phyloP scores from a whole-genome alignment of 2,329 filamentous ascomycete species.

The Colletotrichum sp. region DNA sequence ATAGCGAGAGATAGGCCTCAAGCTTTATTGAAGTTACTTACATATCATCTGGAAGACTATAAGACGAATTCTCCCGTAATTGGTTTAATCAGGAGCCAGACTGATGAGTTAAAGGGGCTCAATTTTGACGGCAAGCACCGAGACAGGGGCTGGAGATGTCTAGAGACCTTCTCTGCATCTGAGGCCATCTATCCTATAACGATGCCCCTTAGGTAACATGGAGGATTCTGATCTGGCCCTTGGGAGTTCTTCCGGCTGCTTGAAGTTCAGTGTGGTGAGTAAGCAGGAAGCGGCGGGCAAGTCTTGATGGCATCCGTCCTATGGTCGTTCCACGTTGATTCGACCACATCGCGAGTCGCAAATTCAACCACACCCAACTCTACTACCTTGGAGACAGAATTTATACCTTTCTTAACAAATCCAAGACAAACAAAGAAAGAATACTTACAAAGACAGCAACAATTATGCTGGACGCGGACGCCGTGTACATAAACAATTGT shows the following conservation, averaged over 20 bases:
- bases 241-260: no score
- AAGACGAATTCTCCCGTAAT: not conserved
- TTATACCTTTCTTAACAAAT: no score
- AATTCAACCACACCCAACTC: not conserved
- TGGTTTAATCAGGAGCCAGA: not conserved
- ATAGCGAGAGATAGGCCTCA: not conserved
- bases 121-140: not conserved
- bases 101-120: not conserved
- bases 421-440: no score
- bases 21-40: not conserved
- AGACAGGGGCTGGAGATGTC: not conserved
- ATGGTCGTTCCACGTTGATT: not conserved
- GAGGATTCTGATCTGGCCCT: no score
- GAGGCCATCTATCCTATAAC: no score
- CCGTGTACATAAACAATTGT: no score
- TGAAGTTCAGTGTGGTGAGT: not conserved
- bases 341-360: not conserved
- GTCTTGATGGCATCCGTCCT: not conserved
- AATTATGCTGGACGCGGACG: no score
- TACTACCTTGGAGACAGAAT: not conserved
- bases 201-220: no score
- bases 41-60: not conserved
- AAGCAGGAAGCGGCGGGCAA: not conserved
- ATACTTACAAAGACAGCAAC: rapidly evolving
- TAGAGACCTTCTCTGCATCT: no score